Evolutionary conservation across 305 asterid species (phyloP).

Genomic region (Solanum aculeatissimum): DNA sequence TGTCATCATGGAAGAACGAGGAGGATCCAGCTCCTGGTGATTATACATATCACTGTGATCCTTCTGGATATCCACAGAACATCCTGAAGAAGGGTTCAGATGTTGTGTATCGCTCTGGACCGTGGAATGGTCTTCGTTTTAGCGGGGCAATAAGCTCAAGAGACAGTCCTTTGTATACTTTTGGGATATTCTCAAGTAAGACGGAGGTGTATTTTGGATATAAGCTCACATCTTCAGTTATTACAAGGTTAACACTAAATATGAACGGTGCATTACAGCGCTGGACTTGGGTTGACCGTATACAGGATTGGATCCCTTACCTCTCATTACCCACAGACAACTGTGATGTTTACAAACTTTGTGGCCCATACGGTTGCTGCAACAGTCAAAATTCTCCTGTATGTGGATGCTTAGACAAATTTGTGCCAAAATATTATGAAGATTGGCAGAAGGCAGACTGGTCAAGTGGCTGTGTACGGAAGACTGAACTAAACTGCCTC

Average conservation of each 20-base stretch:
- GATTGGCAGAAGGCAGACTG: conserved; percentile 2
- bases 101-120: neutral
- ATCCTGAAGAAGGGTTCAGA: neutral
- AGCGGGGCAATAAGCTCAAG: neutral
- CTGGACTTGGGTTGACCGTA: conserved; percentile 15
- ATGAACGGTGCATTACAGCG: conserved; percentile 7
- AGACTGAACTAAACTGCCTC: neutral
- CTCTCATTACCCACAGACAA: neutral
- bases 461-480: conserved; percentile 11
- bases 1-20: conserved; percentile 17
- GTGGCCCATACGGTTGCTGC: conserved; percentile 11
- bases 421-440: conserved; percentile 1
- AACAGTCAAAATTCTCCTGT: neutral
- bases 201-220: neutral
- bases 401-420: conserved; percentile 16
- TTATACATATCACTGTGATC: neutral
- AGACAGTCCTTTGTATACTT: neutral
- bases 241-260: conserved; percentile 6
- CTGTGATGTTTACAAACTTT: conserved; percentile 9
- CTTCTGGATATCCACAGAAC: neutral
- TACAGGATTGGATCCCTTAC: neutral
- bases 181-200: neutral
- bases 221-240: neutral
- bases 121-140: conserved; percentile 2
- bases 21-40: conserved; percentile 28